phyloP scores from a whole-genome alignment of 73 alveolate species.

The Symbiodinium pilosum region DNA sequence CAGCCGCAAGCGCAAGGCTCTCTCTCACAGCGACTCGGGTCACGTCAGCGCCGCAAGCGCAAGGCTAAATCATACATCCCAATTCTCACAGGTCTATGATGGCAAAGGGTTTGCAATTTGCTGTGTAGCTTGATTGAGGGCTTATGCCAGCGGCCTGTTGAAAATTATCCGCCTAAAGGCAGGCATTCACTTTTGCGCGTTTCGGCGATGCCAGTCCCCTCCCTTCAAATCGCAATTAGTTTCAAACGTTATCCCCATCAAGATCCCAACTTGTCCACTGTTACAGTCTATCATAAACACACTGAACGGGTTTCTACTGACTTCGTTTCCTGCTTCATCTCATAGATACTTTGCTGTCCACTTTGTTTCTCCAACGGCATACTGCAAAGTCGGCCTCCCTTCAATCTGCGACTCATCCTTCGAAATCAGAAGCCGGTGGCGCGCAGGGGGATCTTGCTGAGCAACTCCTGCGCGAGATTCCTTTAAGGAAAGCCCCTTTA shows the following conservation, averaged over 20 bases:
- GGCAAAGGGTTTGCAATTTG: too few relatives aligned
- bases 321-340: neutral
- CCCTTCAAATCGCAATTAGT: neutral
- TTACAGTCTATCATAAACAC: neutral
- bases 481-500: neutral
- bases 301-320: neutral
- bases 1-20: too few relatives aligned
- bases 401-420: neutral
- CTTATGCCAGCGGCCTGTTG: neutral
- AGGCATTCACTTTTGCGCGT: neutral
- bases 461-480: neutral
- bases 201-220: neutral
- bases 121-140: too few relatives aligned
- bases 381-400: neutral
- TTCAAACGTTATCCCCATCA: neutral
- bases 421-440: neutral
- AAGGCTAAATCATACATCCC: neutral
- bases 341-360: neutral
- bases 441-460: conserved; percentile 15
- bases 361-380: neutral
- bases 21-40: neutral
- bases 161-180: neutral
- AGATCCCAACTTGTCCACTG: neutral
- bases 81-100: too few relatives aligned
- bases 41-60: neutral